Evolutionary conservation across 2,329 filamentous ascomycete species (phyloP).

Genomic region (Xylaria sp.): DNA sequence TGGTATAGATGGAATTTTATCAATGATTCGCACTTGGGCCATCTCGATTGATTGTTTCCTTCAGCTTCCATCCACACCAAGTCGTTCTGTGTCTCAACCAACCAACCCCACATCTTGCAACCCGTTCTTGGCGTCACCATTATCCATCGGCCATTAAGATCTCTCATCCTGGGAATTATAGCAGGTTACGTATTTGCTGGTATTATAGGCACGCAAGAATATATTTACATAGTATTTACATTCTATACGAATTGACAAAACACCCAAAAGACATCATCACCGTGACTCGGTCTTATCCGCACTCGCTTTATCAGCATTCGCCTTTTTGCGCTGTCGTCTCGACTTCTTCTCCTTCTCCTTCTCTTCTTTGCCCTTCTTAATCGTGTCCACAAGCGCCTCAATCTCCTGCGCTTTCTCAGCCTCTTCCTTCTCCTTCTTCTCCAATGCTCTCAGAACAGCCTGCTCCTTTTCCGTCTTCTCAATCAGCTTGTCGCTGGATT

Average conservation of each 20-base stretch:
- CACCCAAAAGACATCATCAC: constrained; percentile 1
- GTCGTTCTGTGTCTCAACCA: constrained; percentile 23
- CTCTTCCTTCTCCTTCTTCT: constrained; percentile 36
- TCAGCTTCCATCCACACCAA: constrained; percentile 1
- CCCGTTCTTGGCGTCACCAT: too few species aligned
- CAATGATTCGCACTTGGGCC: neutral
- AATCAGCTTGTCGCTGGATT: constrained; percentile 79
- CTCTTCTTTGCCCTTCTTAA: constrained; percentile 33
- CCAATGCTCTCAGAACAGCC: constrained; percentile 43
- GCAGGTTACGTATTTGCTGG: neutral
- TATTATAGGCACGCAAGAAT: neutral
- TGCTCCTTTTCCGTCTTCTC: constrained; percentile 75
- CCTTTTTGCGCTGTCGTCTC: constrained; percentile 31
- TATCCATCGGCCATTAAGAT: neutral
- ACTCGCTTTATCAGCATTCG: constrained; percentile 20
- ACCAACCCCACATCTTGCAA: neutral
- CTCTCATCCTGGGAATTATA: neutral
- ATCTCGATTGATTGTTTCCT: neutral
- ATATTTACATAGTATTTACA: constrained; percentile 1
- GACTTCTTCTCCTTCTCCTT: constrained; percentile 33
- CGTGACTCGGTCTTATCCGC: constrained; percentile 16
- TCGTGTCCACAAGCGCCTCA: constrained; percentile 27
- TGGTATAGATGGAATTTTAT: neutral
- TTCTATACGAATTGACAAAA: neutral
- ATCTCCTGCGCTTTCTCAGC: constrained; percentile 30